Conservation (phyloP, 768 basidiomycete species). For the Leccinellum rugosiceps region DNA sequence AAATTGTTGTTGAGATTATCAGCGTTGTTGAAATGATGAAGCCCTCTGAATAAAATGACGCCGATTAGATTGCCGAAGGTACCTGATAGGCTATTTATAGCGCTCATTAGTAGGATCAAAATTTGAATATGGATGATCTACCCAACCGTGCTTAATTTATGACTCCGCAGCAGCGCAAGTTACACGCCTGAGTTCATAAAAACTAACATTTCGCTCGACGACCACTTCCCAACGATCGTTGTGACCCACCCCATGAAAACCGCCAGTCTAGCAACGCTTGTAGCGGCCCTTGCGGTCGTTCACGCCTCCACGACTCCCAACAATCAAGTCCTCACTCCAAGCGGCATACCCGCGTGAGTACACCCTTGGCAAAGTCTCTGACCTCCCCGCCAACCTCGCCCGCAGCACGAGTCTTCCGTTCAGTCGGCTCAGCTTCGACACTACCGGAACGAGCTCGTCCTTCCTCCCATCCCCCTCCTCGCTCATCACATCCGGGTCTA, state of each 20-base stretch:
- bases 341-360: constrained; percentile 23
- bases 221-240: neutral
- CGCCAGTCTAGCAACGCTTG: neutral
- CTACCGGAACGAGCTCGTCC: constrained; percentile 17
- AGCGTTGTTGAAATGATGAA: constrained; percentile 7
- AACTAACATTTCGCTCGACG: neutral
- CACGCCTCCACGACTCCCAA: constrained; percentile 10
- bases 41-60: no score
- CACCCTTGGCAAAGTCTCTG: neutral
- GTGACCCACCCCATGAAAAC: constrained; percentile 13
- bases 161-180: constrained; percentile 13
- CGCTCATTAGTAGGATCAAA: neutral
- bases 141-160: constrained; percentile 10
- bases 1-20: constrained; percentile 6
- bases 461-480: constrained; percentile 21
- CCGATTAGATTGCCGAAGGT: neutral
- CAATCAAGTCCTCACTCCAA: constrained; percentile 2
- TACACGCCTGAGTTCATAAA: neutral
- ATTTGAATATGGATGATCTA: neutral
- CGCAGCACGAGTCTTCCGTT: constrained; percentile 25
- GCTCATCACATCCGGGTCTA: constrained; percentile 27
- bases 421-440: constrained; percentile 20
- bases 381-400: neutral
- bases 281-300: constrained; percentile 7
- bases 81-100: neutral